Evolutionary conservation across 441 rosid genomes (phyloP).

Genomic region (Metrosideros polymorpha): DNA sequence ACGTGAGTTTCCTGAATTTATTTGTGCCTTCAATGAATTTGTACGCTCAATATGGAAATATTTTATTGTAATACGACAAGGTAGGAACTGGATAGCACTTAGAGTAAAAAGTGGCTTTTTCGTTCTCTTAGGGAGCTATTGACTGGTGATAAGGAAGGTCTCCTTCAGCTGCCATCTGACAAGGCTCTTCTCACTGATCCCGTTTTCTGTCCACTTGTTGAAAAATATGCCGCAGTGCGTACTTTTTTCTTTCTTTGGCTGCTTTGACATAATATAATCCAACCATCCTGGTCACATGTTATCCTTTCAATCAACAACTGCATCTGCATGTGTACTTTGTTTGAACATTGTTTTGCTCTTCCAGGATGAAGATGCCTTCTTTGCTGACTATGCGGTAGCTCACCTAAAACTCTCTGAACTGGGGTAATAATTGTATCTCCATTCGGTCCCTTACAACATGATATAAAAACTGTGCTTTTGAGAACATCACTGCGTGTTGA

Average conservation of each 20-base stretch:
- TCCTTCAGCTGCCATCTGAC: conserved; percentile 68
- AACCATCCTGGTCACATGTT: not conserved
- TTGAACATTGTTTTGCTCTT: not conserved
- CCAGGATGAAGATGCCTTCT: conserved; percentile 94
- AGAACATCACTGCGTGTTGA: not conserved
- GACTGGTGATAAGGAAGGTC: conserved; percentile 80
- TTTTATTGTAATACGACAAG: not conserved
- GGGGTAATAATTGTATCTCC: conserved; percentile 34
- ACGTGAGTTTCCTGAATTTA: conserved; percentile 27
- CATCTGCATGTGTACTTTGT: not conserved
- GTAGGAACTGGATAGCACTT: not conserved
- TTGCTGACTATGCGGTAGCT: conserved; percentile 63
- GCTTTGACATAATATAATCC: not conserved
- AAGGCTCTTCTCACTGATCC: conserved; percentile 71
- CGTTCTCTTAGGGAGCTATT: conserved; percentile 55
- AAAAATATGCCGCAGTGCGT: conserved; percentile 75
- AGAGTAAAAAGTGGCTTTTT: not conserved
- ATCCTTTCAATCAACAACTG: not conserved
- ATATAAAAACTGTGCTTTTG: not conserved
- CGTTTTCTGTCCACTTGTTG: conserved; percentile 71
- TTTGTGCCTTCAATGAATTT: not conserved
- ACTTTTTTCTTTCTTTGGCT: not conserved
- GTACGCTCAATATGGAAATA: not conserved
- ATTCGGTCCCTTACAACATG: not conserved
- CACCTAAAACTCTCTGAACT: conserved; percentile 92